Evolutionary conservation across 2,329 filamentous ascomycete genomes (phyloP), one percentile per base, ranked within the genome.

Genomic region (Davidsoniella neocaledoniae): DNA sequence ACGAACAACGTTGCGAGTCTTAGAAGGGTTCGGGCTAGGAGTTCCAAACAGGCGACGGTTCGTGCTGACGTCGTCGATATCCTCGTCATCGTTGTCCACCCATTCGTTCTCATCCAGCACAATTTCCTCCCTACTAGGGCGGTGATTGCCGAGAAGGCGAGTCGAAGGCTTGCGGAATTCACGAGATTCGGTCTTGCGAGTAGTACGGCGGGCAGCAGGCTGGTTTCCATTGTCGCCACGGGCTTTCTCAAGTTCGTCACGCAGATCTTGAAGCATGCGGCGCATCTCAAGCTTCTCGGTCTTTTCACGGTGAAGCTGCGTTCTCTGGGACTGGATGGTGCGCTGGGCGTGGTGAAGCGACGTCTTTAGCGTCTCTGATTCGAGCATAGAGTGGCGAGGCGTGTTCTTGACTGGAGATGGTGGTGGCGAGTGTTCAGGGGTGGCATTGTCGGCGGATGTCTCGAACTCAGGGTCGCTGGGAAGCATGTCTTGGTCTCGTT

Each of bases 261-360:
- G 80, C 21, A 90, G 83, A 59, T 98, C 91, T 66, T 96, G 90
- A 26, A 96, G 76, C 75, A 98, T 86, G 53, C 90, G 83, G 66
- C 86, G 88, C 49, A 96, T 76, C 65, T 98, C 91, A 25, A 96
- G 76, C 70, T 95, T 98, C 64, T 98, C 91, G 0, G 90, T 95
- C 78, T 96, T 98, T 64, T 98, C 91, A 33, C 91, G 83, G 63
- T 98, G 90, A 43, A 96, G 84, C 59, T 88, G 94, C 63, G 83
- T 87, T 65, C 94, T 87, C 57, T 96, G 76, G 59, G 86, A 94
- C 63, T 96, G 90, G 53, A 98, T 95, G 67, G 94, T 95, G 52
- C 90, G 79, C 63, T 96, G 91, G 38, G 91, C 90, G 62, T 98
- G 91, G 57, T 87, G 82, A 25, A 96, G 73, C 23, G 90, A 95